These are phyloP conservation scores for Leucaena leucocephala DNA, from an alignment of 306 rosid species.

Conservation along the genomic window DNA sequence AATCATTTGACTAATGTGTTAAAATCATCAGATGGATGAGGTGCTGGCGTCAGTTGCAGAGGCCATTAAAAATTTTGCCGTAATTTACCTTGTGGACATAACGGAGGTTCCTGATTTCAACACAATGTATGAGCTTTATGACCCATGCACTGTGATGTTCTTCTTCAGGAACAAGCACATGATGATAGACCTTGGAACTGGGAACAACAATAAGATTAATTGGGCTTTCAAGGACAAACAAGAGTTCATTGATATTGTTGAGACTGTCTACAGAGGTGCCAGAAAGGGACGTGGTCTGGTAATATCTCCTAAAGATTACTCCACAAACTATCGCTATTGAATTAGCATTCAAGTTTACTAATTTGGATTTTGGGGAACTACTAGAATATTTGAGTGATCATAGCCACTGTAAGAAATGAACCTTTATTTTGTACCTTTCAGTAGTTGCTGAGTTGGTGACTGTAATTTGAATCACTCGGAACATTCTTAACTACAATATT, in stretches of 20 bases:
- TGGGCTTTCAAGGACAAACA: constrained; percentile 99
- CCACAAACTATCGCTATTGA: constrained; percentile 92
- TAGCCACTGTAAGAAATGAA: background rate
- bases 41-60: constrained; percentile 89
- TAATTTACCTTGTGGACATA: constrained; percentile 90
- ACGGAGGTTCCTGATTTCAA: constrained; percentile 96
- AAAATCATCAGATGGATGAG: constrained; percentile 79
- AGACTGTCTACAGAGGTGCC: constrained; percentile 86
- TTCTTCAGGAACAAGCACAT: constrained; percentile 97
- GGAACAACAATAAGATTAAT: constrained; percentile 96
- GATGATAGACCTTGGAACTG: constrained; percentile 97
- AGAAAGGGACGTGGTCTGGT: constrained; percentile 93
- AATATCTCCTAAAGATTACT: constrained; percentile 95
- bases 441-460: background rate
- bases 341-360: constrained; percentile 17
- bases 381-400: background rate
- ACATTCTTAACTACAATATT: background rate
- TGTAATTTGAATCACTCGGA: background rate
- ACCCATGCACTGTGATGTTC: constrained; percentile 92
- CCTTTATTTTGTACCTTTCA: background rate
- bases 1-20: constrained; percentile 49
- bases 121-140: constrained; percentile 93
- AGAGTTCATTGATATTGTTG: constrained; percentile 87
- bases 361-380: background rate
- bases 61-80: constrained; percentile 85